Percentiles rank a stretch among this genome's conserved stretches.
Conservation (phyloP, 805 yeast genomes). For the Candida ipomoeae region DNA sequence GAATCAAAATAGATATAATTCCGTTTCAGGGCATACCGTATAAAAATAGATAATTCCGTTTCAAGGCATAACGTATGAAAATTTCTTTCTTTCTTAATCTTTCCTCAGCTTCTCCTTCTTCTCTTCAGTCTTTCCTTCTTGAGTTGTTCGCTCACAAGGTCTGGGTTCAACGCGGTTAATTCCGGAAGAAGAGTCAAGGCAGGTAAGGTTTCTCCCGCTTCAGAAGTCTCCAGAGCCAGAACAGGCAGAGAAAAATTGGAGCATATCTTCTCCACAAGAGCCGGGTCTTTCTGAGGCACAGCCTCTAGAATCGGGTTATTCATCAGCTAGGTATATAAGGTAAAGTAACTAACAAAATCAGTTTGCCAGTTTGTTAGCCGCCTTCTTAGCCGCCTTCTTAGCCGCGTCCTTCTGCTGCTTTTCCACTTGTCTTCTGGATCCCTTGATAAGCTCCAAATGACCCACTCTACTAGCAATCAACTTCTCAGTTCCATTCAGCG, state of each 20-base stretch:
- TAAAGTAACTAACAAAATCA: neutral
- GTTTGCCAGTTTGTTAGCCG: conserved; percentile 4
- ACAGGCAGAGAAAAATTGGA: neutral
- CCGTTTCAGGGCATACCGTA: neutral
- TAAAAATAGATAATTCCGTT: neutral
- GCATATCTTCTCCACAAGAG: neutral
- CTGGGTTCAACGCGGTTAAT: conserved; percentile 26
- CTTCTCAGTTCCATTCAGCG: conserved; percentile 60
- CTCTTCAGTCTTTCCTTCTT: conserved; percentile 13
- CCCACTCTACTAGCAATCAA: conserved; percentile 88
- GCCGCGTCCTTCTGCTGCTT: conserved; percentile 45
- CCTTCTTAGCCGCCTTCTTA: conserved; percentile 20
- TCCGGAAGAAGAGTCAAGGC: conserved; percentile 18
- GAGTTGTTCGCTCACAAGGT: conserved; percentile 16
- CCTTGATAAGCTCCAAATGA: conserved; percentile 85
- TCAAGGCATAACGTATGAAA: neutral
- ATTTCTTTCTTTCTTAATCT: conserved; percentile 10
- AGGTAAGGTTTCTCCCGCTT: neutral
- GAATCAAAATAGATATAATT: neutral
- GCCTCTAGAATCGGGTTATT: conserved; percentile 6
- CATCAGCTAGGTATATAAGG: neutral
- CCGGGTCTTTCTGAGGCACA: conserved; percentile 8
- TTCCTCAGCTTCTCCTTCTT: conserved; percentile 8
- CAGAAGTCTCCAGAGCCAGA: neutral
- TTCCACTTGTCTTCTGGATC: conserved; percentile 81